Evolutionary conservation across 495 filamentous ascomycete species (phyloP).

Genomic region (Aspergillus sclerotioniger): DNA sequence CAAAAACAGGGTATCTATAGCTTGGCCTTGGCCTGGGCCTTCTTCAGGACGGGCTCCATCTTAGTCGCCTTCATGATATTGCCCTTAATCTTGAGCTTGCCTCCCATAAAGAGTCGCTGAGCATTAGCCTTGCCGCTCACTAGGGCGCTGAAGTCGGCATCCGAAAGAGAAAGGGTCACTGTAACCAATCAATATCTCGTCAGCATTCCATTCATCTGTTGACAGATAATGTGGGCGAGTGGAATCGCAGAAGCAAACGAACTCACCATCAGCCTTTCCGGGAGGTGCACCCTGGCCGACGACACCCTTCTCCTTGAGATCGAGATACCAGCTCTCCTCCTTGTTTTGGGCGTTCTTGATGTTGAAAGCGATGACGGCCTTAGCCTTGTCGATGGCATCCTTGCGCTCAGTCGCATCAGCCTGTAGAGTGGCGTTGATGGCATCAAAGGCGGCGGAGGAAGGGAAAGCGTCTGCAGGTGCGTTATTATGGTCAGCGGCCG

Average conservation of each 20-base stretch:
- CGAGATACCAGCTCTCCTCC: conserved; percentile 87
- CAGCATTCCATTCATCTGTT: not conserved
- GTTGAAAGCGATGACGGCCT: conserved; percentile 85
- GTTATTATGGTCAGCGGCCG: conserved; percentile 14
- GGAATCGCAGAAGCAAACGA: not conserved
- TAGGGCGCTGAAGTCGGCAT: conserved; percentile 80
- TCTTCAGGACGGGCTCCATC: conserved; percentile 91
- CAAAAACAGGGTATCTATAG: conserved; percentile 48
- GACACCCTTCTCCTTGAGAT: conserved; percentile 84
- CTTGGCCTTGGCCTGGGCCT: conserved; percentile 83
- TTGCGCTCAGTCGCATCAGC: conserved; percentile 71
- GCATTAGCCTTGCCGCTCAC: conserved; percentile 88
- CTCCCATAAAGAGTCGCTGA: conserved; percentile 92
- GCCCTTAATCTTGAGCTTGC: conserved; percentile 96
- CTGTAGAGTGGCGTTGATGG: conserved; percentile 72
- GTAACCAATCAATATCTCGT: conserved; percentile 6
- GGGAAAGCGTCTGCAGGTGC: conserved; percentile 73
- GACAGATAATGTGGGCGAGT: not conserved
- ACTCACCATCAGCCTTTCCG: conserved; percentile 78
- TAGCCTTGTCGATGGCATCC: conserved; percentile 82
- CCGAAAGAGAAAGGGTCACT: conserved; percentile 84
- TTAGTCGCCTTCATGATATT: conserved; percentile 99
- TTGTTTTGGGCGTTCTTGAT: conserved; percentile 82
- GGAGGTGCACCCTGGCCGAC: conserved; percentile 72
- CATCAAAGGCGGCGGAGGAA: conserved; percentile 86